These are phyloP conservation scores for Chrysoporthe austroafricana DNA, from an alignment of 2,329 filamentous ascomycete species.

Conservation along the genomic window DNA sequence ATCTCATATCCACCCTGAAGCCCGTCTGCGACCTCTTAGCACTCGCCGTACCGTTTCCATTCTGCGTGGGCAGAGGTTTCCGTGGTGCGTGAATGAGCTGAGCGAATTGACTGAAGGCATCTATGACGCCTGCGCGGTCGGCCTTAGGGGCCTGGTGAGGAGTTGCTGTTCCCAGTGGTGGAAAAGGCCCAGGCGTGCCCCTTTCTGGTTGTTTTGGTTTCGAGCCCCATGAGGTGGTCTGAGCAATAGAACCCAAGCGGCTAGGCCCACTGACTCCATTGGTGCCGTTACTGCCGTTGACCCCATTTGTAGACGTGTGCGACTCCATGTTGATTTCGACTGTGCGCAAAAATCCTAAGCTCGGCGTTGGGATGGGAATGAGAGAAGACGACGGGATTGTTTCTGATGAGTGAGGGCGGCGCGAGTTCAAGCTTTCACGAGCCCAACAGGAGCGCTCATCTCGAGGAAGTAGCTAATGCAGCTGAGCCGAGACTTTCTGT, in stretches of 20 bases:
- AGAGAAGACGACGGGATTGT: neutral
- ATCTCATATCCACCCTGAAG: conserved; percentile 60
- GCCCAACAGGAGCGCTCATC: neutral
- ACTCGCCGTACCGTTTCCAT: conserved; percentile 65
- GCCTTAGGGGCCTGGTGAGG: conserved; percentile 34
- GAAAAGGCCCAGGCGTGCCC: neutral
- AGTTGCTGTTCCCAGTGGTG: conserved; percentile 29
- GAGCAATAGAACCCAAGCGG: neutral
- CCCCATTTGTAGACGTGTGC: conserved; percentile 23
- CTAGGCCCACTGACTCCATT: conserved; percentile 8
- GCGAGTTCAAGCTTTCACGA: neutral
- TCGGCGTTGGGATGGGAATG: neutral
- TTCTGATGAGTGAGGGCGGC: neutral
- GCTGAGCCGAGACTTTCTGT: neutral
- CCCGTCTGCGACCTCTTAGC: conserved; percentile 52
- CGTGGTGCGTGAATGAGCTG: conserved; percentile 52
- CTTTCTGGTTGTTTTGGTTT: conserved; percentile 5
- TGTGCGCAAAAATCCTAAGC: neutral
- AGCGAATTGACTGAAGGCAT: conserved; percentile 40
- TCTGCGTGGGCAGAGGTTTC: conserved; percentile 65
- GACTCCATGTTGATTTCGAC: conserved; percentile 3
- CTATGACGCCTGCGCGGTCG: conserved; percentile 39
- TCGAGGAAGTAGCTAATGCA: neutral
- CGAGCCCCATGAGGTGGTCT: conserved; percentile 6
- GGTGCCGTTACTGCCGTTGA: conserved; percentile 20